Evolutionary conservation across 208 protist genomes (phyloP).

Genomic region (Trypanosoma cruzi): DNA sequence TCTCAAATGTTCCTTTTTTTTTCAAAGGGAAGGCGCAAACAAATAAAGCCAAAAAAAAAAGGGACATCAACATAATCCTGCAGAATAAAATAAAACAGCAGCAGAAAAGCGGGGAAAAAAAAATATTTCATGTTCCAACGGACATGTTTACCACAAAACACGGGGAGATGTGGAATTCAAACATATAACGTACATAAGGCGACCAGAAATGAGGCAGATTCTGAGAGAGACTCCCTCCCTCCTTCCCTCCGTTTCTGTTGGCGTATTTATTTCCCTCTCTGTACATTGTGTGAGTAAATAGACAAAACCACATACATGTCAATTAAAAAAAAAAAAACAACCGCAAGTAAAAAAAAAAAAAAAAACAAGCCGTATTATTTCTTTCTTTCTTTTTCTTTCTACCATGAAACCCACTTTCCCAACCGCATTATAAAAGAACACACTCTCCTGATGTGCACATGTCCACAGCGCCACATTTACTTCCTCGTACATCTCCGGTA

Average conservation of each 20-base stretch:
- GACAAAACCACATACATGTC: no score
- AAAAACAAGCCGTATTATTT: constrained; percentile 4
- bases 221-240: neutral
- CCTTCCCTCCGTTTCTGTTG: no score
- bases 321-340: constrained; percentile 2
- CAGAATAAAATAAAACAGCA: no score
- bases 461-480: no score
- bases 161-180: no score
- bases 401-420: no score
- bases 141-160: neutral
- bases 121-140: neutral
- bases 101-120: neutral
- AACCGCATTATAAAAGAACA: no score
- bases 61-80: neutral
- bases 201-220: neutral
- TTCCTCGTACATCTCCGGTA: no score
- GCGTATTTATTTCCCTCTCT: neutral
- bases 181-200: no score
- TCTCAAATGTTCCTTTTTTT: neutral
- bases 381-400: no score
- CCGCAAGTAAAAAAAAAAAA: neutral
- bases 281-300: neutral
- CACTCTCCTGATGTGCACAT: no score
- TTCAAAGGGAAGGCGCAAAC: neutral
- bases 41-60: neutral